Evolutionary conservation across 2,329 filamentous ascomycete species (phyloP).

Genomic region (Chaetomium sp.): DNA sequence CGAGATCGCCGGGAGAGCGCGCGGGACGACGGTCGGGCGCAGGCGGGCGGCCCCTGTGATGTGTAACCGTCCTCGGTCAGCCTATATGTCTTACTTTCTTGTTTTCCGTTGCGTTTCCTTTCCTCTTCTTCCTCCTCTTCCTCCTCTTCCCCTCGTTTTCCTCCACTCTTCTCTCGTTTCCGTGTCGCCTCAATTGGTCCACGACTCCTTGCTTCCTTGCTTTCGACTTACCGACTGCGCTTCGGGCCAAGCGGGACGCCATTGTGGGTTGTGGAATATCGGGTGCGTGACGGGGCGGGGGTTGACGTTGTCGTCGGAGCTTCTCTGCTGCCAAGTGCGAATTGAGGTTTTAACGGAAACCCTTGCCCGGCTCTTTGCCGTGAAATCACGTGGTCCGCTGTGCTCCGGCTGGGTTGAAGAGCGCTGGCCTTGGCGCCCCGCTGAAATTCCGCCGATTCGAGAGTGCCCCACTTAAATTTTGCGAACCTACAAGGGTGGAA

Average conservation of each 20-base stretch:
- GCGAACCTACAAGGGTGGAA: background rate
- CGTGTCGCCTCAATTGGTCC: constrained; percentile 26
- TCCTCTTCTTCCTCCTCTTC: no score
- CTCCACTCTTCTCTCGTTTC: background rate
- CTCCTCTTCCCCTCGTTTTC: no score
- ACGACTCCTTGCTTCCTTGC: background rate
- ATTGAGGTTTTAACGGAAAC: constrained; percentile 36
- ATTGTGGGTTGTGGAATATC: constrained; percentile 67
- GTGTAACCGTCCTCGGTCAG: background rate
- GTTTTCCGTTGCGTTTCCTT: no score
- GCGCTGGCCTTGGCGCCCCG: background rate
- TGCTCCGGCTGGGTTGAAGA: constrained; percentile 23
- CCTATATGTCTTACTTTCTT: background rate
- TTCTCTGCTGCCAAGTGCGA: constrained; percentile 32
- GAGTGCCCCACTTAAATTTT: constrained; percentile 18
- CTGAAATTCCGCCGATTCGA: constrained; percentile 28
- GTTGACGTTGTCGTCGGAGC: constrained; percentile 39
- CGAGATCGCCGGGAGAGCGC: constrained; percentile 67
- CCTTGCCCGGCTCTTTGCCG: constrained; percentile 43
- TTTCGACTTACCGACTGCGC: constrained; percentile 74
- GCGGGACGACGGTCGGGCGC: constrained; percentile 72
- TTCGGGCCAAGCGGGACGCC: constrained; percentile 96
- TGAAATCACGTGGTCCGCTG: constrained; percentile 32
- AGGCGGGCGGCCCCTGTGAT: constrained; percentile 77
- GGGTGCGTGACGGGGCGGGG: constrained; percentile 33